phyloP scores from a whole-genome alignment of 768 basidiomycete species.

The Punctularia strigosozonata region DNA sequence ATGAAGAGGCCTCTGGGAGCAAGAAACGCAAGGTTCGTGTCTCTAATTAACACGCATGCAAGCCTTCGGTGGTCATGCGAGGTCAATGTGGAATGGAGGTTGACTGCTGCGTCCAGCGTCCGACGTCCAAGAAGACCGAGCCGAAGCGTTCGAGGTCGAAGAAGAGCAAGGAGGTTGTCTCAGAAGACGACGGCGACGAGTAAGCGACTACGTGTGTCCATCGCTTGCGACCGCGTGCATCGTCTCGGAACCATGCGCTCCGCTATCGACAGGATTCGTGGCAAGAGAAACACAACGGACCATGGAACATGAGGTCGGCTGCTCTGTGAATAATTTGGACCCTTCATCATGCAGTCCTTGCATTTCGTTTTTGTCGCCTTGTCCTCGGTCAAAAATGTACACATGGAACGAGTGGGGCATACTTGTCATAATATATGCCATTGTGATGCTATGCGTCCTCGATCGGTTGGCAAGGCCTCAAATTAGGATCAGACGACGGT shows the following conservation, averaged over 20 bases:
- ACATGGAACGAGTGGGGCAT: background rate
- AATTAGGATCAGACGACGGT: background rate
- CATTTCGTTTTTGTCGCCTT: too few relatives aligned
- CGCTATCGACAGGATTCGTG: too few relatives aligned
- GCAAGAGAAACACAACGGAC: too few relatives aligned
- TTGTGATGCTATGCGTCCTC: background rate
- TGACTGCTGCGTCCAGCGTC: background rate
- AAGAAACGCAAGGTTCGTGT: slow-evolving; percentile 64
- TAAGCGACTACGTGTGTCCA: too few relatives aligned
- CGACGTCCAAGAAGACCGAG: slow-evolving; percentile 25
- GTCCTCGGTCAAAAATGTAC: too few relatives aligned
- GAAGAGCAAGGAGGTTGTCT: slow-evolving; percentile 34
- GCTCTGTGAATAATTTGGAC: too few relatives aligned
- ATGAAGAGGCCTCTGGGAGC: slow-evolving; percentile 15
- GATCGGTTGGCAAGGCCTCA: background rate
- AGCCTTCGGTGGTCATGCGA: background rate
- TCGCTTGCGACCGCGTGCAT: too few relatives aligned
- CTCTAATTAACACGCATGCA: background rate
- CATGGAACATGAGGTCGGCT: too few relatives aligned
- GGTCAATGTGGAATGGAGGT: background rate
- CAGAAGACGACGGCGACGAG: slow-evolving; percentile 30
- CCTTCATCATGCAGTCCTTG: too few relatives aligned
- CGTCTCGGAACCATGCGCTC: too few relatives aligned
- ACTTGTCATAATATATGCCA: background rate
- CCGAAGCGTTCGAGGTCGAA: slow-evolving; percentile 17